Evolutionary conservation across 345 rosid species (phyloP), one percentile per base, ranked within the genome.

Genomic region (Linum usitatissimum): DNA sequence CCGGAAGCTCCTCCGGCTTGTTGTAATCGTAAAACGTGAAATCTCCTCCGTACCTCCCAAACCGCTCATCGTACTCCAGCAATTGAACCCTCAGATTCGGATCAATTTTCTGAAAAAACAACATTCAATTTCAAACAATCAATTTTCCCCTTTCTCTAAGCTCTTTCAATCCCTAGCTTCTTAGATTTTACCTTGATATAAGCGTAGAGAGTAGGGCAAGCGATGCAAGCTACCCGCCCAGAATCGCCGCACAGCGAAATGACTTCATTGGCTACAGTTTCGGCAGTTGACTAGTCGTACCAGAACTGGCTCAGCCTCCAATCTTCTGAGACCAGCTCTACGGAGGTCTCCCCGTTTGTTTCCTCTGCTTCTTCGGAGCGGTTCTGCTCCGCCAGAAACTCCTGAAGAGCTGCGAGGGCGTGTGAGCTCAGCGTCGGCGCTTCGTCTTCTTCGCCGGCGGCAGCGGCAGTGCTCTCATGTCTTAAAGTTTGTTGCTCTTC

Each of bases 301-400:
- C 98, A 92, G 77, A 92, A 92, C 78, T 92, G 98, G 68, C 98
- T 92, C 19, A 89, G 83, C 73, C 91, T 78, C 98, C 95, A 92
- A 68, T 92, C 89, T 66, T 92, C 96, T 1, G 91, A 57, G 15
- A 92, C 80, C 19, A 92, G 71, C 39, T 75, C 68, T 34, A 89
- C 89, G 15, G 55, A 66, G 28, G 57, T 17, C 51, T 63, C 71
- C 77, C 71, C 2, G 60, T 58, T 45, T 42, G 42, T 14, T 65
- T 17, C 19, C n/a, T n/a, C n/a, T n/a, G n/a, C n/a, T n/a, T n/a
- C n/a, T n/a, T n/a, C n/a, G n/a, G n/a, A n/a, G n/a, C n/a, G n/a
- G n/a, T 61, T 61, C 49, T 71, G 89, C 40, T 85, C 89, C 34
- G 76, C 65, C 40, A 92, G 66, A 74, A 92, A 89, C 77, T 89